Evolutionary conservation across 1,284 basidiomycete genomes (phyloP).

Genomic region (Cystobasidium pallidum): DNA sequence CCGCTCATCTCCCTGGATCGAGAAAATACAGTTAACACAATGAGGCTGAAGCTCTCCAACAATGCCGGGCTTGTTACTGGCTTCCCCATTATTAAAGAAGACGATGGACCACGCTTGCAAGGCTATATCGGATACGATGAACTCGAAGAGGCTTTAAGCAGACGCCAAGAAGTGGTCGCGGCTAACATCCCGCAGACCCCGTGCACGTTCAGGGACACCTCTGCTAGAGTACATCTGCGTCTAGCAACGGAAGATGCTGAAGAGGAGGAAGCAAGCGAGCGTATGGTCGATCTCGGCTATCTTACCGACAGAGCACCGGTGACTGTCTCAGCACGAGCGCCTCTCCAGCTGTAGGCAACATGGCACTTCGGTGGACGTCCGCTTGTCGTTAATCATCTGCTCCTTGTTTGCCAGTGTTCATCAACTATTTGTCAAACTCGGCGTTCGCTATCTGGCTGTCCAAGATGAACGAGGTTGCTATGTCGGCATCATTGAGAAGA

Average conservation of each 20-base stretch:
- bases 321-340: constrained; percentile 43
- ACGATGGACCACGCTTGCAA: constrained; percentile 69
- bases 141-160: constrained; percentile 81
- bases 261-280: constrained; percentile 50
- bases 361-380: too few relatives aligned
- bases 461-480: constrained; percentile 81
- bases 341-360: constrained; percentile 47
- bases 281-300: constrained; percentile 58
- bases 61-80: constrained; percentile 78
- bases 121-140: constrained; percentile 92
- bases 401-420: constrained; percentile 66
- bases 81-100: constrained; percentile 75
- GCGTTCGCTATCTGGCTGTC: constrained; percentile 84
- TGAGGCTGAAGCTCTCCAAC: constrained; percentile 69
- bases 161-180: constrained; percentile 5
- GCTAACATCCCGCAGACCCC: constrained; percentile 57
- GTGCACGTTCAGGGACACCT: constrained; percentile 54
- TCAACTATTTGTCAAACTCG: constrained; percentile 87
- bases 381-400: too few relatives aligned
- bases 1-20: constrained; percentile 70
- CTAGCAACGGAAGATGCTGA: constrained; percentile 52
- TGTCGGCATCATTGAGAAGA: constrained; percentile 89
- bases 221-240: constrained; percentile 61
- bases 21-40: constrained; percentile 70
- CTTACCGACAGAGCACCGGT: constrained; percentile 48